Conservation (phyloP, 768 basidiomycete genomes). For the Lepiota venenata region DNA sequence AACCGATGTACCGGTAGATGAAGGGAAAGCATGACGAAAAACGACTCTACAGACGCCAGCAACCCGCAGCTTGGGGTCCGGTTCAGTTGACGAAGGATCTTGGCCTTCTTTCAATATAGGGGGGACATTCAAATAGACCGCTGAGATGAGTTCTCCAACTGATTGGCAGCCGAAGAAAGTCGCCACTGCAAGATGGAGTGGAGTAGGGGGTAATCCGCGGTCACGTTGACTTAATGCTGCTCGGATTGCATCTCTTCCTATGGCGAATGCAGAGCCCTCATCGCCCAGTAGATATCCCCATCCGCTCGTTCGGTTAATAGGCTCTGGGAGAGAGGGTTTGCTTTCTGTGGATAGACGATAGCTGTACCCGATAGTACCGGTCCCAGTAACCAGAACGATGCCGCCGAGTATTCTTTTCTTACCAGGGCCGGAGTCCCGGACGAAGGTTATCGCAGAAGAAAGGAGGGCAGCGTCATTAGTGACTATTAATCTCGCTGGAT, state of each 20-base stretch:
- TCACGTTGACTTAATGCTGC: conserved; percentile 17
- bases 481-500: conserved; percentile 16
- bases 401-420: conserved; percentile 16
- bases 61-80: conserved; percentile 23
- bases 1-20: not conserved
- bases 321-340: conserved; percentile 11
- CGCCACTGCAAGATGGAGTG: conserved; percentile 16
- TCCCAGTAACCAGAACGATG: conserved; percentile 21
- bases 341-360: conserved; percentile 14
- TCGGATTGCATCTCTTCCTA: conserved; percentile 23
- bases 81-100: conserved; percentile 14
- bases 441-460: conserved; percentile 18
- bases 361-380: conserved; percentile 23
- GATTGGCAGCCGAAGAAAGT: conserved; percentile 19
- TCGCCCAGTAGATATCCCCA: conserved; percentile 26
- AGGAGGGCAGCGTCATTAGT: conserved; percentile 26
- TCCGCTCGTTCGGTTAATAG: conserved; percentile 19
- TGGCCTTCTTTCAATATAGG: conserved; percentile 3
- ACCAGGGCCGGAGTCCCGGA: not conserved
- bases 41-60: conserved; percentile 20
- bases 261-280: conserved; percentile 23
- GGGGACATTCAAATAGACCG: conserved; percentile 16
- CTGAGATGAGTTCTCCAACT: conserved; percentile 19
- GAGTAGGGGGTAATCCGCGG: conserved; percentile 15
- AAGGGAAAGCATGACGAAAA: conserved; percentile 19